phyloP scores from a whole-genome alignment of 805 yeast species.

The Peterozyma toletana region DNA sequence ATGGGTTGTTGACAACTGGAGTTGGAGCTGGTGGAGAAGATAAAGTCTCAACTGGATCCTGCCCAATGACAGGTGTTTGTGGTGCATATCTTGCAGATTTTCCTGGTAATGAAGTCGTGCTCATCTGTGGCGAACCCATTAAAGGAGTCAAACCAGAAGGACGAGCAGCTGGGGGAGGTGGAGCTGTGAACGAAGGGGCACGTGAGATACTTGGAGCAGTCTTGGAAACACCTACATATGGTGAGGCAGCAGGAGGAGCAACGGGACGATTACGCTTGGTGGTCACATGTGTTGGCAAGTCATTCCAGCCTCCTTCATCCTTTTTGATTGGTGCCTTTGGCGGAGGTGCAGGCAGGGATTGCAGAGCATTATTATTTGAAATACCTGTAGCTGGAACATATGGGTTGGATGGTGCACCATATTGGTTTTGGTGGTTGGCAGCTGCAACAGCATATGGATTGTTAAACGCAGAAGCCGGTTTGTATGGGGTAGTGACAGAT shows the following conservation, averaged over 20 bases:
- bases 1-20: slow-evolving; percentile 19
- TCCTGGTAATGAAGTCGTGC: slow-evolving; percentile 11
- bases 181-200: slow-evolving; percentile 12
- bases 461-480: background rate
- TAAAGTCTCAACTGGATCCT: slow-evolving; percentile 4
- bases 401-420: slow-evolving; percentile 18
- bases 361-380: slow-evolving; percentile 18
- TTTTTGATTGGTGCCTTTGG: slow-evolving; percentile 23
- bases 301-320: slow-evolving; percentile 68
- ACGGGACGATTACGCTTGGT: slow-evolving; percentile 29
- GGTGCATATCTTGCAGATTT: slow-evolving; percentile 19
- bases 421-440: slow-evolving; percentile 3
- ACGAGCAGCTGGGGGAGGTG: slow-evolving; percentile 12
- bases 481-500: slow-evolving; percentile 3
- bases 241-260: slow-evolving; percentile 27
- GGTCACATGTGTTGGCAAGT: slow-evolving; percentile 43
- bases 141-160: slow-evolving; percentile 5
- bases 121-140: background rate
- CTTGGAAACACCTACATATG: slow-evolving; percentile 16
- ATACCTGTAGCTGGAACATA: slow-evolving; percentile 27
- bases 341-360: slow-evolving; percentile 18
- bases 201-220: slow-evolving; percentile 14
- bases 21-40: slow-evolving; percentile 1
- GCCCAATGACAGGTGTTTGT: slow-evolving; percentile 12
- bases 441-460: slow-evolving; percentile 7